Base-by-base conservation (phyloP, 768 basidiomycete genomes). In the Austroboletus eburneus region DNA sequence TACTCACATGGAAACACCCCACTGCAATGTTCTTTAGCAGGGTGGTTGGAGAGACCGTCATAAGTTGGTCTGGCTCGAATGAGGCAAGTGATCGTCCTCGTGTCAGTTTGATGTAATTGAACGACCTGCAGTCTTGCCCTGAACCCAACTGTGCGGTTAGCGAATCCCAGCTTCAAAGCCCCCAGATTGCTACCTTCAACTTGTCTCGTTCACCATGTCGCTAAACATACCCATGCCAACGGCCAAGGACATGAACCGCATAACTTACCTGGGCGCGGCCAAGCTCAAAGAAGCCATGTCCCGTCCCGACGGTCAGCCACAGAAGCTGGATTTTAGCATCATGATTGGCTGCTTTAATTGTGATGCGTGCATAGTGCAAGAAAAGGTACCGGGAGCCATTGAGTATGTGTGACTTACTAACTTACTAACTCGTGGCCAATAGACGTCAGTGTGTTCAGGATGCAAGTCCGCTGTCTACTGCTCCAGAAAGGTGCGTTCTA, bases 381-480 rank as follows among this genome's bases (percentile, higher is more conserved):
- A 39, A 9, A 66, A 62, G 57, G 64, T 66, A 20, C 25, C 6
- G n/a, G 13, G 9, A 17, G 22, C 27, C 23, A 9, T 42, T 22
- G 37, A 17, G 20, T 14, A 35, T 16, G 4, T 24, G 29, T 37
- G 30, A 13, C 24, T 42, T 37, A 32, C 34, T 35, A 6, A 13
- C 24, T 42, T 37, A 32, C 34, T 35, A 6, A 35, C 32, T 36
- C 20, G 13, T 39, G 32, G 20, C 35, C 30, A 18, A 48, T 42
- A 66, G 66, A 44, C 62, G 5, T 46, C 52, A 35, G 42, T 68
- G 23, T 68, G 66, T 46, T 57, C 57, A 9, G 59, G 53, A 38
- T 66, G 66, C 29, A 64, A 37, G 43, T 59, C 64, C 8, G 49
- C 54, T 14, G n/a, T 66, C 27, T 66, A 66, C 32, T 66, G 66